phyloP scores from a whole-genome alignment of 1,139 yeast species.

The Candida labiduridarum region DNA sequence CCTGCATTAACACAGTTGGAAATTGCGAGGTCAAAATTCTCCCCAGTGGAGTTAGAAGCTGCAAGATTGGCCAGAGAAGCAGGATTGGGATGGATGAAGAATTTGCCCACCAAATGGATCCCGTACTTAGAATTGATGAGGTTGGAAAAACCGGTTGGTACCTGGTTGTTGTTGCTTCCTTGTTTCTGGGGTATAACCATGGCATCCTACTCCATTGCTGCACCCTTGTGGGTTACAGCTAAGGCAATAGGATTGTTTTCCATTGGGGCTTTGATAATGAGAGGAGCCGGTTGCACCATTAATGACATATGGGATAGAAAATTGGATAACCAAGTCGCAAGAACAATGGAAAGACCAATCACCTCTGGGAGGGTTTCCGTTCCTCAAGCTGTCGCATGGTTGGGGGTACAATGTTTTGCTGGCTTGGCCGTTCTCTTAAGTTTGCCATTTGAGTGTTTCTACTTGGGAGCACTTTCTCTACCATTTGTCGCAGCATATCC shows the following conservation, averaged over 20 bases:
- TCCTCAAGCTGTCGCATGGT: constrained; percentile 71
- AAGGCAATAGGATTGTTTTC: constrained; percentile 69
- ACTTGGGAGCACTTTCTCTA: constrained; percentile 78
- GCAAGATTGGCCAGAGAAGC: constrained; percentile 61
- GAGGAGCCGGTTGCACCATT: constrained; percentile 98
- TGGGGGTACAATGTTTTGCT: constrained; percentile 73
- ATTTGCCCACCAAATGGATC: constrained; percentile 69
- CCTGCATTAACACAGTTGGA: constrained; percentile 10
- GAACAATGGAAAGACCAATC: constrained; percentile 88
- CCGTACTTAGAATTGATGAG: constrained; percentile 94
- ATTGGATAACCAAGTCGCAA: constrained; percentile 79
- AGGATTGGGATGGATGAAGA: constrained; percentile 61
- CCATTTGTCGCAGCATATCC: constrained; percentile 88
- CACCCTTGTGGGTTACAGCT: constrained; percentile 63
- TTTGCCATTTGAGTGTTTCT: constrained; percentile 80
- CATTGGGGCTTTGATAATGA: constrained; percentile 84
- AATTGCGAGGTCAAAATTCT: constrained; percentile 32
- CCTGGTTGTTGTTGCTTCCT: constrained; percentile 79
- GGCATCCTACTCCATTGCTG: constrained; percentile 77
- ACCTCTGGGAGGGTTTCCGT: constrained; percentile 82
- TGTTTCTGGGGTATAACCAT: constrained; percentile 80
- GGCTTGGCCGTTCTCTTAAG: constrained; percentile 74
- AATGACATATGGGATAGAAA: constrained; percentile 87
- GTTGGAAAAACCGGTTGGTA: constrained; percentile 92
- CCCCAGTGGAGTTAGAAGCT: constrained; percentile 55